Base-by-base conservation (phyloP, 176 grass and related monocot genomes). In the Oryza coarctata region DNA sequence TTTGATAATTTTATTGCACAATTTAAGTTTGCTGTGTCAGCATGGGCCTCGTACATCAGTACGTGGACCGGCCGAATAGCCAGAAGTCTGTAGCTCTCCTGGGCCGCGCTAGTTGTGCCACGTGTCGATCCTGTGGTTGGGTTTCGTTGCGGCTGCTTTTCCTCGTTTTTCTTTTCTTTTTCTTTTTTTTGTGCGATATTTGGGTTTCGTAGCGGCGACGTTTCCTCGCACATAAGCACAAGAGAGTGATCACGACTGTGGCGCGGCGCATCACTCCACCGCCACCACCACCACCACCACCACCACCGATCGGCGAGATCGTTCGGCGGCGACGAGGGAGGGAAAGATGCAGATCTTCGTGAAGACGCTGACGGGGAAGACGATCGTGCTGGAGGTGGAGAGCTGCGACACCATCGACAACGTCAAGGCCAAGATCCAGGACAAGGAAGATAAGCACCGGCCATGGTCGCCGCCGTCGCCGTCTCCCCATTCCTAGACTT, bases 391-490 rank as follows among this genome's bases (percentile, higher is more conserved):
- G 63, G 93, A 99, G 89, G 97, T 99, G 14, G 97, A 99, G 89
- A 94, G 92, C 88, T 94, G 90, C 86, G 93, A 96, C 79, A 96
- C 97, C 61, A 90, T 99, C 80, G 91, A 99, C 91, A 96, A 94
- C 71, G 97, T 99, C 80, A 99, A 95, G 76, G 93, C 93, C 9
- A 99, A 99, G 93, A 99, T 99, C 77, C 93, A 99, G 81, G 96
- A 99, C 85, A 94, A 94, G 83, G 92, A 98, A 88, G 95, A 90
- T 97, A 0, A 2, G n/a, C 11, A 13, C 49, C 18, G 18, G 18
- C 15, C 44, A 47, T 47, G 44, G 44, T 17, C 44, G 8, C 12
- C 43, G 11, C 18, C 44, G n/a, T 44, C 12, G 11, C 49, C 15
- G 49, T 52, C 49, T 52, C 12, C 2, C 12, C 32, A 2, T 38